Percentiles rank a stretch among this genome's conserved stretches.
phyloP scores from a whole-genome alignment of 352 stramenopile species.

The Phytophthora pinifolia region DNA sequence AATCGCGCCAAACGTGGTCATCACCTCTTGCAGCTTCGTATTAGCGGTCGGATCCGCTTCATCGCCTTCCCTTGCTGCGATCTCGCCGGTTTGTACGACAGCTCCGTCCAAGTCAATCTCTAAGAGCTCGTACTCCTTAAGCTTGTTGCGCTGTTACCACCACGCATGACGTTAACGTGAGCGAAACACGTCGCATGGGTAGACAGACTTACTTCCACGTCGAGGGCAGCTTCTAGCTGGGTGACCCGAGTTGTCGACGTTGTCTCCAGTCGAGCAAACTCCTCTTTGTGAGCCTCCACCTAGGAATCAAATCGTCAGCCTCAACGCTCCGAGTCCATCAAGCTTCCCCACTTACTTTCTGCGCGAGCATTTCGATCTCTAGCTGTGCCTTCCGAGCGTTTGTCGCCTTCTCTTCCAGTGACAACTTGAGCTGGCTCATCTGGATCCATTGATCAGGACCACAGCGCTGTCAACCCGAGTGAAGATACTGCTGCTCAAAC shows the following conservation, averaged over 20 bases:
- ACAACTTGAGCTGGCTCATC: slow-evolving; percentile 65
- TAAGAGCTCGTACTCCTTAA: slow-evolving; percentile 74
- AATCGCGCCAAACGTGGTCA: slow-evolving; percentile 67
- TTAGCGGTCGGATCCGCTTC: background rate
- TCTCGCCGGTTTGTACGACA: slow-evolving; percentile 59
- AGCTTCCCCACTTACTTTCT: slow-evolving; percentile 45
- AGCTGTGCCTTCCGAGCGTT: slow-evolving; percentile 35
- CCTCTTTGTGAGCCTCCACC: slow-evolving; percentile 67
- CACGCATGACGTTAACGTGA: background rate
- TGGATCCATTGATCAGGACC: slow-evolving; percentile 10
- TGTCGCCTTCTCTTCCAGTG: slow-evolving; percentile 53
- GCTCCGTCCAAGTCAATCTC: slow-evolving; percentile 75
- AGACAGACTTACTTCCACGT: slow-evolving; percentile 58
- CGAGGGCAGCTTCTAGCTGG: slow-evolving; percentile 53
- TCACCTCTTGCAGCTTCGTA: slow-evolving; percentile 42
- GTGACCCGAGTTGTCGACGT: slow-evolving; percentile 62
- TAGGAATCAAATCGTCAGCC: slow-evolving; percentile 14
- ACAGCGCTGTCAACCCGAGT: too few relatives aligned
- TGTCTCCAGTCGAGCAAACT: slow-evolving; percentile 68
- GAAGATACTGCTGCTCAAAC: too few relatives aligned
- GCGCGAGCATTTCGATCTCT: slow-evolving; percentile 68
- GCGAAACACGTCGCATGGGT: too few relatives aligned
- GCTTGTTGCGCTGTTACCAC: slow-evolving; percentile 39
- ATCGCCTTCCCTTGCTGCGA: slow-evolving; percentile 14
- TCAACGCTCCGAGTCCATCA: background rate